These are phyloP conservation scores for Microsporum canis DNA, from an alignment of 2,329 filamentous ascomycete genomes.

Conservation along the genomic window DNA sequence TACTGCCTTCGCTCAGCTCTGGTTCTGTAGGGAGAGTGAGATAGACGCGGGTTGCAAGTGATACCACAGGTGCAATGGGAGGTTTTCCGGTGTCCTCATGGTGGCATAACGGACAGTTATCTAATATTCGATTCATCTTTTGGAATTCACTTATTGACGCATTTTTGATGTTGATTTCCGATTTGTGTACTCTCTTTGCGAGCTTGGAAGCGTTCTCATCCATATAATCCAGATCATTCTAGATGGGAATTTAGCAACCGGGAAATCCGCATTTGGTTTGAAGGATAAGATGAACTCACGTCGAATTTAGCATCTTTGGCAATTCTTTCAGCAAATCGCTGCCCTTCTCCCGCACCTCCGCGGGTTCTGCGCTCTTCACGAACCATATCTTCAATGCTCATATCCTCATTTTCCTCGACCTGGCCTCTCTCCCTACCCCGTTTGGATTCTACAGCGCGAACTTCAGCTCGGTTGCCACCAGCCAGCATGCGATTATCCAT, in stretches of 20 bases:
- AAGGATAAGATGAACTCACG: slow-evolving; percentile 26
- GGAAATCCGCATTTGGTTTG: not conserved
- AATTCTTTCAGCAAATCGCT: slow-evolving; percentile 79
- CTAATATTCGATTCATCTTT: slow-evolving; percentile 74
- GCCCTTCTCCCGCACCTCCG: slow-evolving; percentile 63
- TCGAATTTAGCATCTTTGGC: slow-evolving; percentile 86
- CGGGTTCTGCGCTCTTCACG: slow-evolving; percentile 81
- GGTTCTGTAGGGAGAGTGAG: slow-evolving; percentile 83
- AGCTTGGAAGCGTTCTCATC: slow-evolving; percentile 92
- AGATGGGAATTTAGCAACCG: not conserved
- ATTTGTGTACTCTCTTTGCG: slow-evolving; percentile 75
- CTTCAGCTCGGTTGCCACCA: slow-evolving; percentile 61
- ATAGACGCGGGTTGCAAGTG: slow-evolving; percentile 74
- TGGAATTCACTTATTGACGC: slow-evolving; percentile 79
- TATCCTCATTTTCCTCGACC: slow-evolving; percentile 86
- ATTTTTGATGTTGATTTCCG: slow-evolving; percentile 77
- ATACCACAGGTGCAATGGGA: slow-evolving; percentile 73
- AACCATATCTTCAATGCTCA: slow-evolving; percentile 95
- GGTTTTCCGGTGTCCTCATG: slow-evolving; percentile 72
- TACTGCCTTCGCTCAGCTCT: slow-evolving; percentile 70
- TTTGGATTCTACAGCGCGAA: slow-evolving; percentile 65
- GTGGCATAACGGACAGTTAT: slow-evolving; percentile 80
- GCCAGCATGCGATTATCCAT: slow-evolving; percentile 87
- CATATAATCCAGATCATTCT: slow-evolving; percentile 87
- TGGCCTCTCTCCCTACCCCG: slow-evolving; percentile 72